phyloP scores from a whole-genome alignment of 805 yeast species.

The Teunomyces barrocoloradensis region DNA sequence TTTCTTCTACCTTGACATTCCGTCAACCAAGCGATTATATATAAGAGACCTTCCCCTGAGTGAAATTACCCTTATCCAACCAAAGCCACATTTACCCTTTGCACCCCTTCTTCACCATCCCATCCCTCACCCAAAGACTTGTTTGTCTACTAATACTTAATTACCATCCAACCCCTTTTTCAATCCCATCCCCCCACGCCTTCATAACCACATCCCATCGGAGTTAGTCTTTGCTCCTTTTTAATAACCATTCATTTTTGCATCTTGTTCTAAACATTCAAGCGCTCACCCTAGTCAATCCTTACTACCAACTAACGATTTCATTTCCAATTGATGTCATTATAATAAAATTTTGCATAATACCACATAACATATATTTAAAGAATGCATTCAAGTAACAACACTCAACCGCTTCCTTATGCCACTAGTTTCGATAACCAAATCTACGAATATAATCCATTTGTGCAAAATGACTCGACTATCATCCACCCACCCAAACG shows the following conservation, averaged over 20 bases:
- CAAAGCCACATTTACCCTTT: background rate
- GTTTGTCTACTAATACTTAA: background rate
- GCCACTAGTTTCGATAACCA: conserved; percentile 16
- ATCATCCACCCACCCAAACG: conserved; percentile 6
- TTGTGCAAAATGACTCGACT: conserved; percentile 1
- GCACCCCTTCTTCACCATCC: background rate
- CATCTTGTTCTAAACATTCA: background rate
- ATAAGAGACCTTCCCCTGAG: background rate
- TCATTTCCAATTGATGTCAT: conserved; percentile 9
- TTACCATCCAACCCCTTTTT: background rate
- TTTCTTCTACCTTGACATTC: background rate
- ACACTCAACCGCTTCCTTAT: conserved; percentile 26
- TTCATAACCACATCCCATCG: background rate
- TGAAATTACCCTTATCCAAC: background rate
- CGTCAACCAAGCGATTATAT: background rate
- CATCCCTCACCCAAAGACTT: background rate
- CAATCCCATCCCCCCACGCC: background rate
- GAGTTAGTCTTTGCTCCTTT: background rate
- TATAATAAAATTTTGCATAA: background rate
- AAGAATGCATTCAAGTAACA: conserved; percentile 12
- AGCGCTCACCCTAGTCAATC: conserved; percentile 29
- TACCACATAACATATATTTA: too few relatives aligned
- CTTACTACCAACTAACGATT: conserved; percentile 8
- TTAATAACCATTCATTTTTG: background rate
- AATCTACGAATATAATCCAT: conserved; percentile 22